Conservation (phyloP, 2,329 filamentous ascomycete genomes). For the Claviceps fusiformis region DNA sequence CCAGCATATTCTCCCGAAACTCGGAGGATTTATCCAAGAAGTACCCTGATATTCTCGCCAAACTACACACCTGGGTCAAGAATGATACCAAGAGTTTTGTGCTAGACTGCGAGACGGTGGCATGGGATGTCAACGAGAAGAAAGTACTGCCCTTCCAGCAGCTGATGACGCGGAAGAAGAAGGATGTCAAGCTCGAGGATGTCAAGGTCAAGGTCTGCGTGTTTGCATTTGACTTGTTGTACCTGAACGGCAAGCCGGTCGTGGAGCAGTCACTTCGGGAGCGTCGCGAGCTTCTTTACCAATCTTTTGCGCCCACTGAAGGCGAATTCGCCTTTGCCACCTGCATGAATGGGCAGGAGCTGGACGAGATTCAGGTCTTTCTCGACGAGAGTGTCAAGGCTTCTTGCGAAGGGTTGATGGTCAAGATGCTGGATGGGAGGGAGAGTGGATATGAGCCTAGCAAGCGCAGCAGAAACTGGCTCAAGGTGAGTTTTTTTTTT, state of each 20-base stretch:
- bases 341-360: conserved; percentile 70
- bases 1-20: conserved; percentile 93
- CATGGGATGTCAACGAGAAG: conserved; percentile 89
- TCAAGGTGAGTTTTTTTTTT: conserved; percentile 50
- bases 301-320: conserved; percentile 63
- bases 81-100: conserved; percentile 86
- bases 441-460: conserved; percentile 94
- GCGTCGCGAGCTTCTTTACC: conserved; percentile 59
- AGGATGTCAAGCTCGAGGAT: conserved; percentile 90
- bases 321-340: conserved; percentile 89
- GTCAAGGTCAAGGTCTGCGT: conserved; percentile 96
- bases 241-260: conserved; percentile 78
- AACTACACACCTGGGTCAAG: conserved; percentile 82
- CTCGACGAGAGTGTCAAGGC: conserved; percentile 92
- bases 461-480: conserved; percentile 93
- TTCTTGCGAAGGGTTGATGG: conserved; percentile 95
- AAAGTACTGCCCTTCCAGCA: conserved; percentile 96
- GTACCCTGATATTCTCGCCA: conserved; percentile 87
- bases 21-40: conserved; percentile 96
- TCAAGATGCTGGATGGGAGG: conserved; percentile 92
- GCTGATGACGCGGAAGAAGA: conserved; percentile 94
- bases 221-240: conserved; percentile 90
- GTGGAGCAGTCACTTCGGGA: conserved; percentile 81
- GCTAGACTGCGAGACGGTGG: conserved; percentile 95
- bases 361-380: conserved; percentile 86